phyloP scores from a whole-genome alignment of 192 early-diverging fungal genomes.

The Podila minutissima region DNA sequence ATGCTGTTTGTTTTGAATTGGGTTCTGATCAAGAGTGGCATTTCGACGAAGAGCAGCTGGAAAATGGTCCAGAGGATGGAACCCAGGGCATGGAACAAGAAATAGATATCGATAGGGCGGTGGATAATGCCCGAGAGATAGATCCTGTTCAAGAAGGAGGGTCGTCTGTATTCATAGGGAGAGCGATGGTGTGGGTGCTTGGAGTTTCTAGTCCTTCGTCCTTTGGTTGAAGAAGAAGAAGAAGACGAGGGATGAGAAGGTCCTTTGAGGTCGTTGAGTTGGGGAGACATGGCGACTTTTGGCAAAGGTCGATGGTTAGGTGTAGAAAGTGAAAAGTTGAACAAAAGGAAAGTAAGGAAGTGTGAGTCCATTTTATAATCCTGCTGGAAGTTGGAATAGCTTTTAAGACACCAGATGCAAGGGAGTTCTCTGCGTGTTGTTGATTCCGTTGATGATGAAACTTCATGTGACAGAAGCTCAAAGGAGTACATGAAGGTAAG shows the following conservation, averaged over 20 bases:
- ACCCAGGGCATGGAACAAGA: not conserved
- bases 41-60: slow-evolving; percentile 13
- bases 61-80: slow-evolving; percentile 10
- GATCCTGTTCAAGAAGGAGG: slow-evolving; percentile 8
- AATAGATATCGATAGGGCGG: slow-evolving; percentile 26
- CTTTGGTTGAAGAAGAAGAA: not conserved
- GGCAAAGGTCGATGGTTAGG: not conserved
- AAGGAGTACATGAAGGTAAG: too few species aligned
- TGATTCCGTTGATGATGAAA: too few species aligned
- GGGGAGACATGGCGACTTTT: slow-evolving; percentile 8
- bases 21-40: slow-evolving; percentile 24
- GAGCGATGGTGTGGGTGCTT: not conserved
- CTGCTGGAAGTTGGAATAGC: too few species aligned
- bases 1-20: slow-evolving; percentile 15
- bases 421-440: too few species aligned
- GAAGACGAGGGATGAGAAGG: not conserved
- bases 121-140: slow-evolving; percentile 27
- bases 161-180: slow-evolving; percentile 1
- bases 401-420: too few species aligned
- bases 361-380: too few species aligned
- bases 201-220: not conserved
- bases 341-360: not conserved
- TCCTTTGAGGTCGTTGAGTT: slow-evolving; percentile 7
- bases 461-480: too few species aligned
- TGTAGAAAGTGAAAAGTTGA: not conserved